These are phyloP conservation scores for Blastomyces parvus DNA, from an alignment of 2,329 filamentous ascomycete genomes.

Conservation along the genomic window DNA sequence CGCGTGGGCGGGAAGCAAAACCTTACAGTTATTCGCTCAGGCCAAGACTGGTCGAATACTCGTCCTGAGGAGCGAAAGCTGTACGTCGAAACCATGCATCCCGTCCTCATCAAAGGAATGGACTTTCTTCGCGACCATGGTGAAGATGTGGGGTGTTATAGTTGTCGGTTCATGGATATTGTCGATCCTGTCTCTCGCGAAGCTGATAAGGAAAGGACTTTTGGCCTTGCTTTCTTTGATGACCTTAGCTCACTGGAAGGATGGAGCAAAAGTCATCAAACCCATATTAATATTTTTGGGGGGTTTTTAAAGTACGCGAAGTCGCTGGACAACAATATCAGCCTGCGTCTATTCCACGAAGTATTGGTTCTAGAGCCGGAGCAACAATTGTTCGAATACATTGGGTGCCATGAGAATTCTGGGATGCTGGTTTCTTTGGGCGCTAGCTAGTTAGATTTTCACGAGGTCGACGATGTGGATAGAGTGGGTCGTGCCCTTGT, in stretches of 20 bases:
- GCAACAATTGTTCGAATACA: conserved; percentile 38
- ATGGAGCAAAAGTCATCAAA: conserved; percentile 35
- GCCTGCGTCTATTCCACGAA: conserved; percentile 35
- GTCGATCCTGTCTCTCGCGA: conserved; percentile 22
- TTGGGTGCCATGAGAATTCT: conserved; percentile 32
- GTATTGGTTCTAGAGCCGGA: conserved; percentile 32
- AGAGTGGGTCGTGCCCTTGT: not conserved
- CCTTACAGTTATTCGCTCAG: conserved; percentile 38
- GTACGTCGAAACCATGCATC: conserved; percentile 40
- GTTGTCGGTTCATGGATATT: conserved; percentile 38
- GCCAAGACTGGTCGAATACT: conserved; percentile 39
- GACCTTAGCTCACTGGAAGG: conserved; percentile 33
- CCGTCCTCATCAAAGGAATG: conserved; percentile 37
- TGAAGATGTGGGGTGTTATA: conserved; percentile 36
- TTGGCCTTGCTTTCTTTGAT: conserved; percentile 37
- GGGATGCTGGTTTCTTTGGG: conserved; percentile 23
- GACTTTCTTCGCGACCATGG: conserved; percentile 38
- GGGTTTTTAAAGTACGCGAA: conserved; percentile 34
- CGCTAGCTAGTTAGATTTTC: not conserved
- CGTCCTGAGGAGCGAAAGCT: conserved; percentile 34
- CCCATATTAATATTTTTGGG: conserved; percentile 36
- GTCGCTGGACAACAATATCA: conserved; percentile 29
- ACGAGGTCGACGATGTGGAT: too few species aligned
- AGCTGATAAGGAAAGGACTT: conserved; percentile 29
- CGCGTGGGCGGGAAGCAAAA: conserved; percentile 33